Conservation (phyloP, 2,329 filamentous ascomycete genomes). For the Diaporthe aspalathi region DNA sequence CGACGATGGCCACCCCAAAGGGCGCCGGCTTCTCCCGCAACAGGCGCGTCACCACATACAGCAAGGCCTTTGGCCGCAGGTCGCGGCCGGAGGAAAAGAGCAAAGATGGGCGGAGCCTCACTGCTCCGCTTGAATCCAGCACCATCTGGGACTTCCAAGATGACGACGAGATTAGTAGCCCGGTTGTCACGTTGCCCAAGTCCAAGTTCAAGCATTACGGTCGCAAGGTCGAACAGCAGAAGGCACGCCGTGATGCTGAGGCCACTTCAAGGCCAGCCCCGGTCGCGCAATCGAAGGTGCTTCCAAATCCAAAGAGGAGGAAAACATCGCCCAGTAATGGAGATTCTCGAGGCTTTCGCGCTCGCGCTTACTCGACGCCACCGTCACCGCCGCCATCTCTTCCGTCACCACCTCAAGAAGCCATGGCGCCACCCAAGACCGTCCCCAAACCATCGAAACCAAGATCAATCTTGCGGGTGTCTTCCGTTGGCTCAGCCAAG, state of each 20-base stretch:
- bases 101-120: slow-evolving; percentile 34
- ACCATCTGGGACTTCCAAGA: slow-evolving; percentile 39
- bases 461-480: slow-evolving; percentile 27
- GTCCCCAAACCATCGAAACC: slow-evolving; percentile 34
- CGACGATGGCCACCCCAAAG: slow-evolving; percentile 41
- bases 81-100: slow-evolving; percentile 36
- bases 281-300: slow-evolving; percentile 15
- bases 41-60: slow-evolving; percentile 48
- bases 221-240: slow-evolving; percentile 24
- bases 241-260: slow-evolving; percentile 25
- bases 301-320: slow-evolving; percentile 36
- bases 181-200: slow-evolving; percentile 35
- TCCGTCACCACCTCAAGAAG: slow-evolving; percentile 36
- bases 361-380: slow-evolving; percentile 39
- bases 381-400: slow-evolving; percentile 38
- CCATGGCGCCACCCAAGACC: slow-evolving; percentile 36
- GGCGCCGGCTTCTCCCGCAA: slow-evolving; percentile 44
- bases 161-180: slow-evolving; percentile 38
- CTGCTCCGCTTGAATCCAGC: slow-evolving; percentile 38
- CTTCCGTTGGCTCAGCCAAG: slow-evolving; percentile 30
- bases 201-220: slow-evolving; percentile 35
- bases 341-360: slow-evolving; percentile 17
- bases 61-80: slow-evolving; percentile 44
- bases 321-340: slow-evolving; percentile 29
- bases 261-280: slow-evolving; percentile 1